These are phyloP conservation scores for Euphorbia tirucalli DNA, from an alignment of 345 rosid genomes.

Conservation along the genomic window DNA sequence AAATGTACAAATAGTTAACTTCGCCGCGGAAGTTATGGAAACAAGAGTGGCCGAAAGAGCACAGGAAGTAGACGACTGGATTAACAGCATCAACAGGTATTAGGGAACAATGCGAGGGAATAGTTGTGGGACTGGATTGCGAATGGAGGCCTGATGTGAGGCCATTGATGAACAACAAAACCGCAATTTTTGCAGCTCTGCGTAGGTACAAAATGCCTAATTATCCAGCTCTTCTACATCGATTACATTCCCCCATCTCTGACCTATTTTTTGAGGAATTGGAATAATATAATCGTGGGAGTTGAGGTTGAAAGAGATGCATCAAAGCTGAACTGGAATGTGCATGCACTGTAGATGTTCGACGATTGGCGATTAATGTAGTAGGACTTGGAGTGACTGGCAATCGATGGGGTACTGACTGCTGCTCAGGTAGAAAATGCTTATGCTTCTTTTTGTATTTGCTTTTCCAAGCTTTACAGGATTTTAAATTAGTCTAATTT, in stretches of 20 bases:
- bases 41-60: conserved; percentile 25
- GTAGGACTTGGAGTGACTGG: conserved; percentile 37
- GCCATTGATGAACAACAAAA: conserved; percentile 9
- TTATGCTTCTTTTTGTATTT: conserved; percentile 21
- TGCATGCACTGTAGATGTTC: conserved; percentile 14
- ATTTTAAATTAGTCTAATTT: no score
- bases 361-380: conserved; percentile 15
- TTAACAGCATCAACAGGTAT: not conserved
- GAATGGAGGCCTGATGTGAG: conserved; percentile 36
- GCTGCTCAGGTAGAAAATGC: conserved; percentile 31
- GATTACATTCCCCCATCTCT: conserved; percentile 25
- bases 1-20: not conserved
- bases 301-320: conserved; percentile 28
- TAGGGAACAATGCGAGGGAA: not conserved
- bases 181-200: conserved; percentile 37
- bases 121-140: conserved; percentile 37
- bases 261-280: conserved; percentile 11
- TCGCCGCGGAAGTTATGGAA: conserved; percentile 24
- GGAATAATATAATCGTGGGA: conserved; percentile 27
- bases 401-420: conserved; percentile 24
- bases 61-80: conserved; percentile 21
- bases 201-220: conserved; percentile 34
- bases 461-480: no score
- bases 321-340: conserved; percentile 27
- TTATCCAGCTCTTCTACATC: conserved; percentile 32